Percentiles rank a stretch among this genome's conserved stretches.
These are phyloP conservation scores for Vigna reflexopilosa DNA, from an alignment of 306 rosid genomes.

Conservation along the genomic window DNA sequence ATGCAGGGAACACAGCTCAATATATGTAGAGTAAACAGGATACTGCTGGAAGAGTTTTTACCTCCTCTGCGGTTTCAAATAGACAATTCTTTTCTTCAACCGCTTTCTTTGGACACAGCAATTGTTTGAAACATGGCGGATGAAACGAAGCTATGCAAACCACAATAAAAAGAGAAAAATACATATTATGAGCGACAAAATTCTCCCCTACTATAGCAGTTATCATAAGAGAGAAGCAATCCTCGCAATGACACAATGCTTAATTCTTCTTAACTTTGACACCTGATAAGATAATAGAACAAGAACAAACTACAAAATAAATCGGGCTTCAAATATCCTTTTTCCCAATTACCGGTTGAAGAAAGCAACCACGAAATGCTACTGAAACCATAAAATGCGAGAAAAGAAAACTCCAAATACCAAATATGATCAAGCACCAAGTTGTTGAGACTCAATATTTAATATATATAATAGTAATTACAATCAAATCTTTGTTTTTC, in stretches of 20 bases:
- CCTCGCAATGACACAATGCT: slow-evolving; percentile 25
- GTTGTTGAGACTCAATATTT: slow-evolving; percentile 3
- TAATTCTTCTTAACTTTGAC: slow-evolving; percentile 16
- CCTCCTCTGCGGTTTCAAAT: slow-evolving; percentile 54
- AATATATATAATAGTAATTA: too few relatives aligned
- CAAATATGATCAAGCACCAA: background rate
- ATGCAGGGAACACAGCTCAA: slow-evolving; percentile 4
- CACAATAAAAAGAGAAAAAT: slow-evolving; percentile 34
- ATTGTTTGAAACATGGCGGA: slow-evolving; percentile 72
- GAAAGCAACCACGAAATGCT: slow-evolving; percentile 11
- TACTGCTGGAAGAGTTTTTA: slow-evolving; percentile 43
- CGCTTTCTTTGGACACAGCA: slow-evolving; percentile 56
- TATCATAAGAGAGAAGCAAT: slow-evolving; percentile 22
- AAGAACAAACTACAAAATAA: slow-evolving; percentile 3
- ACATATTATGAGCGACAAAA: slow-evolving; percentile 22
- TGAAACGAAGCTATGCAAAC: slow-evolving; percentile 67
- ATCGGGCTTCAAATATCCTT: slow-evolving; percentile 5
- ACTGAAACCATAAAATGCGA: background rate
- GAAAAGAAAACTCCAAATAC: slow-evolving; percentile 8
- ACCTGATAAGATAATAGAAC: background rate
- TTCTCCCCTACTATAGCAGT: background rate
- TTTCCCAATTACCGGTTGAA: background rate
- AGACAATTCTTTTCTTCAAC: slow-evolving; percentile 51
- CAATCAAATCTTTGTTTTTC: background rate
- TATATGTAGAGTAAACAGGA: slow-evolving; percentile 3